Base-by-base conservation (phyloP, 2,329 filamentous ascomycete species). In the Hypoxylon sp. region DNA sequence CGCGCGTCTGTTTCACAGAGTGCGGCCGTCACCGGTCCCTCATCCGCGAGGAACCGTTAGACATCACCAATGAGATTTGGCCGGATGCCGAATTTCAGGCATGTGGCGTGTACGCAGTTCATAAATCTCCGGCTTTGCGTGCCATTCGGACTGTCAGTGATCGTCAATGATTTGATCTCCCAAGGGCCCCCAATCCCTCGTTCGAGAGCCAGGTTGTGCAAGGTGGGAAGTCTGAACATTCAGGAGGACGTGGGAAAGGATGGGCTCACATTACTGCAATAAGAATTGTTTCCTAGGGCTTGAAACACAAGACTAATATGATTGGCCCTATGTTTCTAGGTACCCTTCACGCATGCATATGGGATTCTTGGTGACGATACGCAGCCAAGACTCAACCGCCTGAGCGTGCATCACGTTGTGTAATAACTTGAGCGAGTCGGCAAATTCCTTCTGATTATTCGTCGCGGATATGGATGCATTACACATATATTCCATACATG, bases 131-230 rank as follows among this genome's bases (percentile, higher is more conserved):
- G 48, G 40, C 47, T 51, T 43, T 49, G 51, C 45, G 48, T 35
- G 37, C 38, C 41, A 49, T 25, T 26, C 15, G 37, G 35, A 45
- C 43, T 34, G 30, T 20, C 23, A 51, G 38, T 48, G 52, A 57
- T 54, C 38, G n/a, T n/a, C n/a, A n/a, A 49, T 59, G 56, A 53
- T 53, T 45, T 51, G 45, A 59, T 57, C 37, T 46, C 23, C 49
- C 32, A 38, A 31, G 9, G 6, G 9, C 21, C 21, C 9, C 5
- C 6, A 9, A 37, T 29, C 43, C 34, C 34, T 26, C 37, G 16
- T 15, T 29, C 11, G 27, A 35, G 42, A 51, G 34, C 47, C 32
- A 45, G 23, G 43, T 34, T 44, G 9, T 17, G 30, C 38, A 48
- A n/a, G 30, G 13, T 27, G 5, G 20, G 15, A 36, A 37, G 55